These are phyloP conservation scores for Pythium brachiatum DNA, from an alignment of 352 stramenopile genomes.

Conservation along the genomic window DNA sequence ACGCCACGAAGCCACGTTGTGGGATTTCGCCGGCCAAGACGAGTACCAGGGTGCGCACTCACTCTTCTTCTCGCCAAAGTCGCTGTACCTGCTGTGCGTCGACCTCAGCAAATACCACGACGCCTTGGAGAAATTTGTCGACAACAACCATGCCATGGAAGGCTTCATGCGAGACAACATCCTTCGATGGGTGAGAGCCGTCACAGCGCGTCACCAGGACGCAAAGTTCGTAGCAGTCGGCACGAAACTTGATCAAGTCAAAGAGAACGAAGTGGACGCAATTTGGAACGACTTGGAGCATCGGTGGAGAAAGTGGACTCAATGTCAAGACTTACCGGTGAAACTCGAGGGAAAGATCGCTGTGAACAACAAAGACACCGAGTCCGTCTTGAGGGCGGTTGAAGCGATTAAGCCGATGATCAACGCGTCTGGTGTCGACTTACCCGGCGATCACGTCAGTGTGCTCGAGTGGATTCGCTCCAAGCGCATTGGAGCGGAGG, in stretches of 20 bases:
- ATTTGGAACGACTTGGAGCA: conserved; percentile 12
- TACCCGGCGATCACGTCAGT: conserved; percentile 1
- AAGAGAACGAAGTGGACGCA: neutral
- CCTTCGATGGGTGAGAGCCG: conserved; percentile 5
- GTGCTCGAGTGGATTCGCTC: conserved; percentile 11
- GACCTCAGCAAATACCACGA: conserved; percentile 15
- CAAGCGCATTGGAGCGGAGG: neutral
- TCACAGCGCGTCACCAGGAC: conserved; percentile 3
- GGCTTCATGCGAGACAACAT: conserved; percentile 16
- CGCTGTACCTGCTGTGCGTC: conserved; percentile 16
- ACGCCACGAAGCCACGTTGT: conserved; percentile 8
- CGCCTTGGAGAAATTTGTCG: neutral
- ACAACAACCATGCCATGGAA: conserved; percentile 10
- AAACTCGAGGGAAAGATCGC: conserved; percentile 1
- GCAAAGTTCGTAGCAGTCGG: conserved; percentile 6
- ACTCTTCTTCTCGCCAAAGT: conserved; percentile 11
- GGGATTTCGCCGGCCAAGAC: conserved; percentile 18
- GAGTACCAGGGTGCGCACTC: conserved; percentile 15
- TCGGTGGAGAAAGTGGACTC: too few species aligned
- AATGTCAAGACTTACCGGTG: neutral
- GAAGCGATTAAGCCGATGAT: conserved; percentile 5
- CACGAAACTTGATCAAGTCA: conserved; percentile 7
- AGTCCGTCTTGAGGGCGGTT: conserved; percentile 9
- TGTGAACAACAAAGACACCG: conserved; percentile 8
- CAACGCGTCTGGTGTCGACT: neutral